Conservation (phyloP, 2,329 filamentous ascomycete genomes). For the Cercospora citrullina region DNA sequence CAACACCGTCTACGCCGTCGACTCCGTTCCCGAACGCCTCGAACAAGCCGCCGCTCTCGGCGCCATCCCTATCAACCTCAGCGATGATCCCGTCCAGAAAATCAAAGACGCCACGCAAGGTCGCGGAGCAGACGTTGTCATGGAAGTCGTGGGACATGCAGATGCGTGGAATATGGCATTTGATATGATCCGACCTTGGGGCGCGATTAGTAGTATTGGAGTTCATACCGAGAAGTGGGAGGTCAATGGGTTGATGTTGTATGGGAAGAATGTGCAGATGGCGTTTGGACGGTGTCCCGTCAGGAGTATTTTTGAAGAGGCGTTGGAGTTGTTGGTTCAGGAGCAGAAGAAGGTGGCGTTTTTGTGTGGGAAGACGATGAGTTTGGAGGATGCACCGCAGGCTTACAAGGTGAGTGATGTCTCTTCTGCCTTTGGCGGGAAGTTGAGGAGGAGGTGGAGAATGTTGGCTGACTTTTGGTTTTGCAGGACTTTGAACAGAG, state of each 20-base stretch:
- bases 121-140: slow-evolving; percentile 79
- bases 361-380: slow-evolving; percentile 56
- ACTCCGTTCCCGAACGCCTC: slow-evolving; percentile 69
- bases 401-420: slow-evolving; percentile 45
- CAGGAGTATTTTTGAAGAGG: slow-evolving; percentile 51
- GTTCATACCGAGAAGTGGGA: slow-evolving; percentile 50
- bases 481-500: slow-evolving; percentile 51
- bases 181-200: slow-evolving; percentile 53
- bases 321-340: slow-evolving; percentile 47
- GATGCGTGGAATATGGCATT: slow-evolving; percentile 51
- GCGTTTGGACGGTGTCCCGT: slow-evolving; percentile 55
- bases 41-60: slow-evolving; percentile 71
- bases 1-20: slow-evolving; percentile 37
- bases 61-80: slow-evolving; percentile 79
- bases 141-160: slow-evolving; percentile 56
- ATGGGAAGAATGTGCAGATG: slow-evolving; percentile 52
- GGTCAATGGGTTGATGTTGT: slow-evolving; percentile 51
- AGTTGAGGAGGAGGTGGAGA: background rate
- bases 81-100: slow-evolving; percentile 54
- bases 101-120: slow-evolving; percentile 76
- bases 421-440: background rate
- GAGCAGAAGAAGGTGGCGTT: slow-evolving; percentile 55
- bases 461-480: background rate
- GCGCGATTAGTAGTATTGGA: slow-evolving; percentile 50
- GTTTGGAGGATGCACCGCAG: slow-evolving; percentile 52